A percentile compares a stretch with the other conserved stretches of the same genome.
Conservation (phyloP, 441 rosid species). For the Mallotus japonicus region DNA sequence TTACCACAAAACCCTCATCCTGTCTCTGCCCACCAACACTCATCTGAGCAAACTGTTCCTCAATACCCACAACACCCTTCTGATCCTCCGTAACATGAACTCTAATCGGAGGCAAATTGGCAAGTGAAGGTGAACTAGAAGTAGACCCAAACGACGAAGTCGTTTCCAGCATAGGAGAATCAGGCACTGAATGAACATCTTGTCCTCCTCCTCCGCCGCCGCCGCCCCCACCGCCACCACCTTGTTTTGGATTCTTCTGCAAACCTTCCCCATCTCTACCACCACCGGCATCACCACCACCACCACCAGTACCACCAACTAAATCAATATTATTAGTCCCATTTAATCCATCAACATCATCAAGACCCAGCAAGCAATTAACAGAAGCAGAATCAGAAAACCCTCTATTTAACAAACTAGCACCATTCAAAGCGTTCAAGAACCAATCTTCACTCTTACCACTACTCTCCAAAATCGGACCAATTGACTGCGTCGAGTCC, state of each 20-base stretch:
- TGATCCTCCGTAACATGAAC: constrained; percentile 56
- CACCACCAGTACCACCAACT: constrained; percentile 23
- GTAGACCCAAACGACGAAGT: constrained; percentile 91
- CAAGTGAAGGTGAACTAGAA: constrained; percentile 81
- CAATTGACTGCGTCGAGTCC: constrained; percentile 73
- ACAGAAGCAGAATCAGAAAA: constrained; percentile 72
- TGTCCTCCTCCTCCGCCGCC: constrained; percentile 34
- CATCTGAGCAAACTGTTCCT: constrained; percentile 81
- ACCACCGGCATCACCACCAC: too few relatives aligned
- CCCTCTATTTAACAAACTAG: constrained; percentile 52
- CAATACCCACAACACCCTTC: constrained; percentile 51
- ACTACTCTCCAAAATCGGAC: constrained; percentile 60
- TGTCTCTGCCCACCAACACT: constrained; percentile 39
- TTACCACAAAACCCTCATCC: constrained; percentile 57
- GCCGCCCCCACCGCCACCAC: too few relatives aligned
- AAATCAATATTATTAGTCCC: constrained; percentile 23
- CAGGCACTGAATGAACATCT: constrained; percentile 88
- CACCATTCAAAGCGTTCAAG: constrained; percentile 67
- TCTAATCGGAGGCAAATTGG: constrained; percentile 84
- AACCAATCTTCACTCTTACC: constrained; percentile 89
- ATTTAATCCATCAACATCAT: constrained; percentile 36
- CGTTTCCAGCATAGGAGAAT: constrained; percentile 92
- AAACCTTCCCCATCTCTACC: constrained; percentile 36
- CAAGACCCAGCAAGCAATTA: constrained; percentile 73
- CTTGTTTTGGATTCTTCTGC: constrained; percentile 48